Base-by-base conservation (phyloP, 108 stramenopile genomes). In the Nannochloropsis oceanica region DNA sequence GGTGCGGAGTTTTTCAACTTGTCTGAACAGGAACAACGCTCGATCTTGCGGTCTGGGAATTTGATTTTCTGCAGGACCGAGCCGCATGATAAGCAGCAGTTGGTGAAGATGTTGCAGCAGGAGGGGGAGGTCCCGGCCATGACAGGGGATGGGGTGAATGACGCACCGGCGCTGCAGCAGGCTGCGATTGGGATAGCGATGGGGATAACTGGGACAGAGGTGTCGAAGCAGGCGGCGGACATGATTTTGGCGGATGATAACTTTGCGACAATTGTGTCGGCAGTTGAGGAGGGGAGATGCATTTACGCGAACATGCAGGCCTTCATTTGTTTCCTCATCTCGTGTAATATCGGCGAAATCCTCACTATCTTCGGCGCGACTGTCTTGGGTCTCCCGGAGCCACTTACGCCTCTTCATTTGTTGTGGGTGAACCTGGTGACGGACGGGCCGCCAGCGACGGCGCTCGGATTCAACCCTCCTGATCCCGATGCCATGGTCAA, bases 111-210 rank as follows among this genome's bases (percentile, higher is more conserved):
- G 95, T 91, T 99, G 25, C 96, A 97, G 87, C 90, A 92, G 85
- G 89, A 82, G 73, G 92, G 91, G 25, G 96, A 98, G 89, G 94
- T 98, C 22, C 89, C 96, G 59, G 97, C 99, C 27, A 98, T 98
- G 97, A 99, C 99, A 24, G 99, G 99, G 0, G 96, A 96, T 82
- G 97, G 98, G 25, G 97, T 98, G 81, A 99, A 99, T 86, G 99
- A 99, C 88, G 98, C 97, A 27, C 98, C 98, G 0, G 99, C 99
- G n/a, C 93, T 99, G 25, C 95, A 97, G 89, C 95, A 96, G 87
- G 95, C 99, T 2, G 94, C 94, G 12, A 98, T 99, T 86, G 99
- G 96, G 42, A 87, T 97, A 73, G 95, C 96, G 22, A 96, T 97
- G 96, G 95, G 96, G 88, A 95, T 95, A 81, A 90, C 95, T 14